These are phyloP conservation scores for Chlorella sp. DNA, from an alignment of 139 green algal genomes.

Conservation along the genomic window DNA sequence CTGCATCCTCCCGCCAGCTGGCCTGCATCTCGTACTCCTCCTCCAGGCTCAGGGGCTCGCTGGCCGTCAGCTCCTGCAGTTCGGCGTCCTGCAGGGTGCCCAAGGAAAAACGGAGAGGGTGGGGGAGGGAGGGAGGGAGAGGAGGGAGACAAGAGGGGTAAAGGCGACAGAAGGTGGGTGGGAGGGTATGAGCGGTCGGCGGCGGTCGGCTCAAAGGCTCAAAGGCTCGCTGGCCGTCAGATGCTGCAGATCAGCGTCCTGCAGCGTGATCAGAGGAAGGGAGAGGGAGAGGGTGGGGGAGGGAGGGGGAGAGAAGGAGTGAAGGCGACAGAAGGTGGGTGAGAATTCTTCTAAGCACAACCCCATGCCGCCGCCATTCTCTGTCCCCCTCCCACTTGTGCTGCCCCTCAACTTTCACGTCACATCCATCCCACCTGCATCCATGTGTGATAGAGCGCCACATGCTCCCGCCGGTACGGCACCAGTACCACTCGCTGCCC, in stretches of 20 bases:
- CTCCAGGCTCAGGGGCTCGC: slow-evolving; percentile 73
- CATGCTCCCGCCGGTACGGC: slow-evolving; percentile 81
- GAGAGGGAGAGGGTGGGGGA: too few species aligned
- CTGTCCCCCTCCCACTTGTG: too few species aligned
- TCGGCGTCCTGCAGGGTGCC: slow-evolving; percentile 57
- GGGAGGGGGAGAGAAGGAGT: too few species aligned
- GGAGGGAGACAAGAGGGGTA: too few species aligned
- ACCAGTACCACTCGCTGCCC: slow-evolving; percentile 70
- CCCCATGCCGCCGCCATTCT: neutral
- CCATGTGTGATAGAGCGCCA: slow-evolving; percentile 72
- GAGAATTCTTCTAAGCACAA: too few species aligned
- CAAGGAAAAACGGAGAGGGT: neutral
- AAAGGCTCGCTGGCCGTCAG: slow-evolving; percentile 82
- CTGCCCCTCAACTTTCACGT: too few species aligned
- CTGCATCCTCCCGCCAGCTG: slow-evolving; percentile 72
- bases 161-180: too few species aligned
- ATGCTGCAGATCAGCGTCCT: slow-evolving; percentile 70
- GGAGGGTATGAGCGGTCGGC: too few species aligned
- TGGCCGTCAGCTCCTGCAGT: slow-evolving; percentile 78
- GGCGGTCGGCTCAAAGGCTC: too few species aligned
- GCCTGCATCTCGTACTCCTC: slow-evolving; percentile 88
- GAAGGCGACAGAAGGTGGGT: too few species aligned
- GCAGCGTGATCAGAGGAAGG: slow-evolving; percentile 33
- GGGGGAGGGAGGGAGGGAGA: neutral
- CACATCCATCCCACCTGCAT: slow-evolving; percentile 39